Evolutionary conservation across 2,329 filamentous ascomycete species (phyloP), one percentile per base, ranked within the genome.

Genomic region (Nannizziopsis barbatae): DNA sequence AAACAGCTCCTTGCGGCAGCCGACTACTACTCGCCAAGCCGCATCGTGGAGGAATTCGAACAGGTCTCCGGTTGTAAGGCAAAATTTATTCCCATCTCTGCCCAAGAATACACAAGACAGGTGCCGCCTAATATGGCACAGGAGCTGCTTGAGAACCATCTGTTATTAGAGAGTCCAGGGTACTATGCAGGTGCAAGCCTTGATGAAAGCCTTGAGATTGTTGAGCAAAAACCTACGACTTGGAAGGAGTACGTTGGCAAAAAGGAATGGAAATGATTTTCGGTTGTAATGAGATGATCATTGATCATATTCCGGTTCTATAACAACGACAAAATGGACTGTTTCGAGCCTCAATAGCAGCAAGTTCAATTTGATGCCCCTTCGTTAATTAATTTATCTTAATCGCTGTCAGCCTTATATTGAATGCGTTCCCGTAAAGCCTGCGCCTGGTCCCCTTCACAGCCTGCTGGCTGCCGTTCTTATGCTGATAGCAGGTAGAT

Each of bases 131-230:
- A 49, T 10, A 42, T 57, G 2, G 58, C 66, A 55, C 40, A 73
- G 49, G 76, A 79, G 58, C 49, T 78, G 57, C 61, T 73, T 31
- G 71, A 79, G 60, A 79, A 76, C 51, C 71, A 76, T 60, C 60
- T 70, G 36, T 63, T 79, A 41, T 60, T 79, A 50, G 65, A 71
- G 47, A 67, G 73, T 17, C 72, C 67, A 27, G 75, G 75, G 0
- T 79, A 79, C 53, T 79, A 69, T 56, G 70, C 68, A 4, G 72
- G 72, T 8, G 71, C 54, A 17, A 48, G 52, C 27, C 49, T 64
- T 17, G 53, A 56, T 7, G 53, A 57, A 5, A 62, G 55, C 18
- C 52, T 56, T 17, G 52, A 55, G 20, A 46, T 62, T 42, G 37
- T 63, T 14, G 59, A 60, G 42, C 45, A 51, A 15, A 58, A 57